Conservation (phyloP, 768 basidiomycete species). For the Trametes elegans region DNA sequence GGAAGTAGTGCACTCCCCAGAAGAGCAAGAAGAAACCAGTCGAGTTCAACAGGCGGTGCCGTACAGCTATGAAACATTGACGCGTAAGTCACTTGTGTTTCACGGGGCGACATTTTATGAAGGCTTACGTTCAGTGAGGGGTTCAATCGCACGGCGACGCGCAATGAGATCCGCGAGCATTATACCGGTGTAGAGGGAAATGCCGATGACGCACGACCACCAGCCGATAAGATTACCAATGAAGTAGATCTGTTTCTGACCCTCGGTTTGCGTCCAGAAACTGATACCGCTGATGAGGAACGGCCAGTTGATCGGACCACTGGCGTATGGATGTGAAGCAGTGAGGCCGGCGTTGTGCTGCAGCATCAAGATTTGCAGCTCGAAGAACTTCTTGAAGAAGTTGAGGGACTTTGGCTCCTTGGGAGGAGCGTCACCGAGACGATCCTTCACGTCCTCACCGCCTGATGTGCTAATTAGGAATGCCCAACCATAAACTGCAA, state of each 20-base stretch:
- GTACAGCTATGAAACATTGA: conserved; percentile 57
- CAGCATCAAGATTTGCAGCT: conserved; percentile 92
- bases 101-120: too few species aligned
- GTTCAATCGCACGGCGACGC: conserved; percentile 77
- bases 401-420: conserved; percentile 80
- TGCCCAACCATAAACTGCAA: neutral
- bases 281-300: conserved; percentile 95
- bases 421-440: conserved; percentile 46
- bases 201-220: conserved; percentile 88
- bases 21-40: conserved; percentile 93
- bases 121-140: conserved; percentile 82
- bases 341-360: conserved; percentile 99
- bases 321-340: conserved; percentile 96
- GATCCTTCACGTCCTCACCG: conserved; percentile 53
- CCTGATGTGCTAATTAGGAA: conserved; percentile 32
- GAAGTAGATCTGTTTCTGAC: conserved; percentile 91
- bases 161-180: conserved; percentile 88
- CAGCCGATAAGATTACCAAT: conserved; percentile 93
- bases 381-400: conserved; percentile 94
- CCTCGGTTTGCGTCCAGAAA: conserved; percentile 91
- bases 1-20: conserved; percentile 94
- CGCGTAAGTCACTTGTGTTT: neutral
- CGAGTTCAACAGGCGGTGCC: conserved; percentile 93
- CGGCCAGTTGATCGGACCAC: conserved; percentile 96
- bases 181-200: conserved; percentile 89